Percentiles rank a stretch among this genome's conserved stretches.
phyloP scores from a whole-genome alignment of 2,329 filamentous ascomycete species.

The Sclerotinia spermophila region DNA sequence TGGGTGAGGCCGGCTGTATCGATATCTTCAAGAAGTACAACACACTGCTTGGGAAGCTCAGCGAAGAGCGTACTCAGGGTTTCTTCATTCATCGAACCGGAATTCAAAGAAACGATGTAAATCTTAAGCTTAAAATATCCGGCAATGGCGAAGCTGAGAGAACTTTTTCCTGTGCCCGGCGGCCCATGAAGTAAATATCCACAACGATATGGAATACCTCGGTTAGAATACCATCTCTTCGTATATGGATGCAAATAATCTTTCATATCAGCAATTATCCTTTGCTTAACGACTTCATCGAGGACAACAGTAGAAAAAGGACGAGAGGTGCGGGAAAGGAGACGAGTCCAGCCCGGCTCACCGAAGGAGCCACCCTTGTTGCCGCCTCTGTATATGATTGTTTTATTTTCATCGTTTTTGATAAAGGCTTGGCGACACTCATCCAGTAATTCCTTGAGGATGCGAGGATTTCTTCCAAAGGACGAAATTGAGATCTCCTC shows the following conservation, averaged over 20 bases:
- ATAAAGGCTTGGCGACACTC: slow-evolving; percentile 55
- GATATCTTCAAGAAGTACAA: slow-evolving; percentile 73
- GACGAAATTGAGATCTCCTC: slow-evolving; percentile 60
- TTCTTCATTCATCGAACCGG: slow-evolving; percentile 59
- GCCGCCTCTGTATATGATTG: slow-evolving; percentile 60
- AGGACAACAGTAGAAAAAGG: slow-evolving; percentile 65
- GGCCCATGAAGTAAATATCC: slow-evolving; percentile 81
- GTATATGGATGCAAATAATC: slow-evolving; percentile 62
- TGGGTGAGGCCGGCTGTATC: slow-evolving; percentile 69
- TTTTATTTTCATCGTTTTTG: slow-evolving; percentile 58
- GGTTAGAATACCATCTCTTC: slow-evolving; percentile 74
- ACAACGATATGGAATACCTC: slow-evolving; percentile 80
- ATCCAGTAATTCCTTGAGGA: slow-evolving; percentile 59
- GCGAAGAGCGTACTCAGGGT: slow-evolving; percentile 61
- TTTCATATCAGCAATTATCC: slow-evolving; percentile 56
- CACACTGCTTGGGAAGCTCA: slow-evolving; percentile 64
- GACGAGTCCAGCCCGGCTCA: slow-evolving; percentile 57
- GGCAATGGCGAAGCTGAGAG: slow-evolving; percentile 65
- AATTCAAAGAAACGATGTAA: slow-evolving; percentile 60
- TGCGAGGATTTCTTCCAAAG: slow-evolving; percentile 56
- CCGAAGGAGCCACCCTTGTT: slow-evolving; percentile 38
- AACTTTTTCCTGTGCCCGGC: slow-evolving; percentile 76
- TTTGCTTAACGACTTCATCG: slow-evolving; percentile 56
- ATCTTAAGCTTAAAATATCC: slow-evolving; percentile 68
- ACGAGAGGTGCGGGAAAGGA: slow-evolving; percentile 55